These are phyloP conservation scores for Aspergillus pseudotamarii DNA, from an alignment of 2,329 filamentous ascomycete genomes.

Conservation along the genomic window DNA sequence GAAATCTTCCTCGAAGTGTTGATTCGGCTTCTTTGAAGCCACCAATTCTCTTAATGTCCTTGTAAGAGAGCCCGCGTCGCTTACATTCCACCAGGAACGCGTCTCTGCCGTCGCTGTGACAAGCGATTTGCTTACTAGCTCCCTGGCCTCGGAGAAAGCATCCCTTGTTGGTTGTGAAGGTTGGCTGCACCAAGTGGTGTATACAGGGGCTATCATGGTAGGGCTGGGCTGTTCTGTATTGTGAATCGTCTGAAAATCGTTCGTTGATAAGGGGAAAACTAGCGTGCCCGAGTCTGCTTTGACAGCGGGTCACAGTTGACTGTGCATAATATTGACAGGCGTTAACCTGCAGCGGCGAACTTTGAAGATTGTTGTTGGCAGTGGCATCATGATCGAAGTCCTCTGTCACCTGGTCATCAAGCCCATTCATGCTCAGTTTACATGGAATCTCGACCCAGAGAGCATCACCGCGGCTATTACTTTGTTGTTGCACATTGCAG, in stretches of 20 bases:
- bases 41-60: slow-evolving; percentile 48
- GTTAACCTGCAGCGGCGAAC: slow-evolving; percentile 6
- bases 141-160: not conserved
- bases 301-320: slow-evolving; percentile 1
- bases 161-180: not conserved
- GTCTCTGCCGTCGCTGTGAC: slow-evolving; percentile 35
- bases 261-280: not conserved
- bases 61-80: slow-evolving; percentile 48
- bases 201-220: not conserved
- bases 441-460: slow-evolving; percentile 7
- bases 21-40: slow-evolving; percentile 51
- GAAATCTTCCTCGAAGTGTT: slow-evolving; percentile 50
- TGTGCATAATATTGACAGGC: slow-evolving; percentile 3
- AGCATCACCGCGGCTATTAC: not conserved
- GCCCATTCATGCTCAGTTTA: slow-evolving; percentile 1
- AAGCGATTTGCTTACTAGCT: slow-evolving; percentile 12
- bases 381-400: slow-evolving; percentile 6
- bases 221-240: not conserved
- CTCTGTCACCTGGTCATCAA: not conserved
- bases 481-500: slow-evolving; percentile 10
- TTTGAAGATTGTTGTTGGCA: slow-evolving; percentile 2
- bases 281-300: slow-evolving; percentile 3
- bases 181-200: slow-evolving; percentile 4
- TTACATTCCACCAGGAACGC: slow-evolving; percentile 46
- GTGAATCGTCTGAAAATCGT: not conserved